Base-by-base conservation (phyloP, 139 green algal species). In the Closterium sp. region DNA sequence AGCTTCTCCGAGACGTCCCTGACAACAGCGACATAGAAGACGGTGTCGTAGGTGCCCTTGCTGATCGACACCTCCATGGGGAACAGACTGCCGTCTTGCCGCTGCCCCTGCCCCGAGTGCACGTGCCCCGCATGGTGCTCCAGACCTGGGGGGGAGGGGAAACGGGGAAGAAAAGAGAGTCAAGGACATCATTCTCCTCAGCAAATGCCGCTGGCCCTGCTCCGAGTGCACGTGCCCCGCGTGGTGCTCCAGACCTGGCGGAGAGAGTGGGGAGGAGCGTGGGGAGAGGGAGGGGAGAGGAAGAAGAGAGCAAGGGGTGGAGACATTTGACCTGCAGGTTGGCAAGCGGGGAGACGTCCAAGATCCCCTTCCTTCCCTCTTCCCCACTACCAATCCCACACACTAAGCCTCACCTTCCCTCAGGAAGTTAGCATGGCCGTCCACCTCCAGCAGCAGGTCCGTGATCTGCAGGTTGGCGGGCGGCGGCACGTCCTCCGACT, bases 1-100 rank as follows among this genome's bases (percentile, higher is more conserved):
- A 91, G 87, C 36, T 91, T 91, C 35, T 91, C 87, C 0, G 87
- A 91, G 5, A 91, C 81, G 87, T 91, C 87, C 3, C 87, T 28
- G 25, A 91, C 33, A 12, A 91, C 87, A 16, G 87, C 87, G 34
- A 91, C 87, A 83, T 91, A 91, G 87, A 91, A 91, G 0, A 76
- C 55, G 1, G 76, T 35, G 23, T 83, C 34, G 19, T 83, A 33
- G 31, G 81, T 87, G 87, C 87, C 87, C 87, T 91, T 81, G 21
- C 34, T 86, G 33, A 91, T 83, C 6, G 87, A 91, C 34, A 91
- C 34, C 81, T 91, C 87, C 32, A 91, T n/a, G 10, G 87, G 87
- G 9, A 91, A 33, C 21, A 34, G 1, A 28, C 31, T 31, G 0
- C 87, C 87, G 33, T 91, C 35, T 19, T 87, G 32, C 32, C 35